Percentiles rank a stretch among this genome's conserved stretches.
Conservation (phyloP, 108 stramenopile genomes). For the Aurantiochytrium sp. region DNA sequence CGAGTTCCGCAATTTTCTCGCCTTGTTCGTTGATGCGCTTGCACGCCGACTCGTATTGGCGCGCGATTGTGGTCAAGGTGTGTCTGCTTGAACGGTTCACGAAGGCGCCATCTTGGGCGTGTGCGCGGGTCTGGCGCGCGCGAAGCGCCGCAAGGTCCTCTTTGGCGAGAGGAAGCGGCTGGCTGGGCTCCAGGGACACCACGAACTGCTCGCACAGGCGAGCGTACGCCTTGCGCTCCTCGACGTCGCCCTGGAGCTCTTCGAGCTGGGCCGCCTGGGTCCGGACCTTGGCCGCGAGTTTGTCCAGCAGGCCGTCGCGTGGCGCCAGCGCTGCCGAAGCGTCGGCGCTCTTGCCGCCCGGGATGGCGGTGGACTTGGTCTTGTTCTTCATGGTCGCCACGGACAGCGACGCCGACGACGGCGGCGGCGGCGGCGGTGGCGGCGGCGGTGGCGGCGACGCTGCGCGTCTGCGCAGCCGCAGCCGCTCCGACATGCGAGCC, state of each 20-base stretch:
- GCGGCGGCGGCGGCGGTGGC: background rate
- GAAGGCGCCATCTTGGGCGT: background rate
- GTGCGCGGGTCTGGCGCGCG: background rate
- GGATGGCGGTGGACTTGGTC: no score
- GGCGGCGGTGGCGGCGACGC: background rate
- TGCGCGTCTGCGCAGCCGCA: background rate
- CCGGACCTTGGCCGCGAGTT: background rate
- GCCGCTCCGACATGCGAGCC: background rate
- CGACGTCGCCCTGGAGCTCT: background rate
- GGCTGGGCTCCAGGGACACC: background rate
- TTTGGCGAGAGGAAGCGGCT: background rate
- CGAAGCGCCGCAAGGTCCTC: background rate
- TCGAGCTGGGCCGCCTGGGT: background rate
- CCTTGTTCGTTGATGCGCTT: background rate
- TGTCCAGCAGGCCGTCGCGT: background rate
- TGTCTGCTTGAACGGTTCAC: background rate
- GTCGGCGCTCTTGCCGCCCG: no score
- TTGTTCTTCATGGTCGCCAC: no score
- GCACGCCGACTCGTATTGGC: background rate
- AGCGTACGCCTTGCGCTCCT: background rate
- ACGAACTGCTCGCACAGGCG: conserved; percentile 17
- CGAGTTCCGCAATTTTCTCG: background rate
- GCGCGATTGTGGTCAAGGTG: background rate
- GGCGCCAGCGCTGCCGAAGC: no score
- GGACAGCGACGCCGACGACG: no score